phyloP scores from a whole-genome alignment of 1,139 yeast species.

The Yamadazyma mexicana region DNA sequence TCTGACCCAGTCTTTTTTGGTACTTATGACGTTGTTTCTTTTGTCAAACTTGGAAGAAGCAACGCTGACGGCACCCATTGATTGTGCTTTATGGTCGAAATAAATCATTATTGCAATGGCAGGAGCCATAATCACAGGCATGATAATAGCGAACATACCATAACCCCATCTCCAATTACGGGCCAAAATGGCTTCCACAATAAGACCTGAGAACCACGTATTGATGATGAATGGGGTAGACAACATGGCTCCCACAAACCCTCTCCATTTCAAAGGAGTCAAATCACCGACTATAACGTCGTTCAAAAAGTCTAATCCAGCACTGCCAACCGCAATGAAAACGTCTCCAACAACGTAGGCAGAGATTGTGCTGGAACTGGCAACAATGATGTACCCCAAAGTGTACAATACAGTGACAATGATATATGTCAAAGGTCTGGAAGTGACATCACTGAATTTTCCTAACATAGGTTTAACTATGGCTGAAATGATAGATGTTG shows the following conservation, averaged over 20 bases:
- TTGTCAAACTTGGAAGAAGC: constrained; percentile 1
- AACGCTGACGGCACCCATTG: no score
- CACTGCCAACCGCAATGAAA: constrained; percentile 26
- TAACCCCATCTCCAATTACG: no score
- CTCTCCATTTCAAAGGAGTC: constrained; percentile 35
- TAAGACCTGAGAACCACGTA: no score
- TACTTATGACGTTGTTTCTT: neutral
- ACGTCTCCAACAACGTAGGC: constrained; percentile 31
- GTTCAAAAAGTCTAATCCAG: constrained; percentile 19
- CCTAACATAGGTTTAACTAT: constrained; percentile 29
- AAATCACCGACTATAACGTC: constrained; percentile 28
- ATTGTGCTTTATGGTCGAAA: no score
- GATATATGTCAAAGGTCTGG: constrained; percentile 27
- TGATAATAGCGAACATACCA: no score
- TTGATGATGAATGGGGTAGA: no score
- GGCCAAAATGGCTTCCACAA: no score
- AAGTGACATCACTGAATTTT: constrained; percentile 29
- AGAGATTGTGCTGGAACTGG: constrained; percentile 25
- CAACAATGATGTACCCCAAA: constrained; percentile 26
- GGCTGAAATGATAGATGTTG: constrained; percentile 27
- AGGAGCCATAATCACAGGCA: no score
- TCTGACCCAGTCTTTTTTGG: constrained; percentile 2
- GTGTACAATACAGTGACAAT: constrained; percentile 21
- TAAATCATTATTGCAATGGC: no score
- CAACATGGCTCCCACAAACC: no score